A percentile compares a stretch with the other conserved stretches of the same genome.
phyloP scores from a whole-genome alignment of 2,329 filamentous ascomycete species.

The Fusarium tupiense region DNA sequence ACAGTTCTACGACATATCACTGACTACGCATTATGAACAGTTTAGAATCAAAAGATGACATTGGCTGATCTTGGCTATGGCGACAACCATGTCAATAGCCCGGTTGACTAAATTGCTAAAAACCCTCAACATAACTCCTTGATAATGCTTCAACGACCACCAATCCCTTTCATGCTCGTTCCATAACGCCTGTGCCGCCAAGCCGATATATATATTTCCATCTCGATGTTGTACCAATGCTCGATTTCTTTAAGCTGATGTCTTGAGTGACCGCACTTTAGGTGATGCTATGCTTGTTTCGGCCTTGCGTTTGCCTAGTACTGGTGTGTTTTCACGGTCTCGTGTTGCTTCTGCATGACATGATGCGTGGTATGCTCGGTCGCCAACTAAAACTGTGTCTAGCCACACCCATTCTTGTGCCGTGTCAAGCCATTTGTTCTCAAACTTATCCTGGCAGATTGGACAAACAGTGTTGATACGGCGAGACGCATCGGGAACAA shows the following conservation, averaged over 20 bases:
- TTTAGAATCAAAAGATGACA: neutral
- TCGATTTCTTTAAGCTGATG: slow-evolving; percentile 41
- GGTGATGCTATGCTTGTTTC: slow-evolving; percentile 62
- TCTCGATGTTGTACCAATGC: neutral
- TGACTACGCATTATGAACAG: neutral
- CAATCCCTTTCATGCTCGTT: slow-evolving; percentile 18
- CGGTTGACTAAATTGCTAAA: slow-evolving; percentile 6
- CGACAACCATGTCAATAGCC: neutral
- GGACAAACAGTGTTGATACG: slow-evolving; percentile 83
- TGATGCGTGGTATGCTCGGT: slow-evolving; percentile 86
- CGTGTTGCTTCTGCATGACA: slow-evolving; percentile 86
- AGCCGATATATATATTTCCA: slow-evolving; percentile 4
- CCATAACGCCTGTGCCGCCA: slow-evolving; percentile 33
- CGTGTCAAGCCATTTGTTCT: slow-evolving; percentile 90
- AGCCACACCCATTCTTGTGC: slow-evolving; percentile 98
- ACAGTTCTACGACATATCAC: neutral
- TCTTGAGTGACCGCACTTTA: slow-evolving; percentile 51
- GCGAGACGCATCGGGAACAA: slow-evolving; percentile 81
- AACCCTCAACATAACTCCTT: slow-evolving; percentile 26
- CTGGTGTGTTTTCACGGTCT: slow-evolving; percentile 64
- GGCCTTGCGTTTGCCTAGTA: slow-evolving; percentile 79
- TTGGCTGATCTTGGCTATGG: neutral
- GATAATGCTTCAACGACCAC: slow-evolving; percentile 25
- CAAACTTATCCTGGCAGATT: slow-evolving; percentile 95
- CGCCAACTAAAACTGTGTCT: slow-evolving; percentile 82